These are phyloP conservation scores for Alternaria dauci DNA, from an alignment of 2,329 filamentous ascomycete genomes.

Conservation along the genomic window DNA sequence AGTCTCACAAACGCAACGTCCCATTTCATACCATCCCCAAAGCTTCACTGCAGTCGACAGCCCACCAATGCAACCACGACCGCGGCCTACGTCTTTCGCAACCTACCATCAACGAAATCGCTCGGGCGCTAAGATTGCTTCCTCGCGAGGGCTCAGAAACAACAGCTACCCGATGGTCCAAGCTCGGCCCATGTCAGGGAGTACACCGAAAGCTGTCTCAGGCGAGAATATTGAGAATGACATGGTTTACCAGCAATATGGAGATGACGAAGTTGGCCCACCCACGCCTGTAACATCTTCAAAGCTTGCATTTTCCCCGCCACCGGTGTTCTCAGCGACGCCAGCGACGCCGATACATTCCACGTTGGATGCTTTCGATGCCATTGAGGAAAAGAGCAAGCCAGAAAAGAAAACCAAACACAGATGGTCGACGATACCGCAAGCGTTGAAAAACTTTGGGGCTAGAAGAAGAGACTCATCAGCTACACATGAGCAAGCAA, in stretches of 20 bases:
- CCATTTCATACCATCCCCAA: conserved; percentile 26
- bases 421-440: conserved; percentile 38
- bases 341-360: conserved; percentile 23
- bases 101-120: conserved; percentile 35
- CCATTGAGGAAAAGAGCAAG: conserved; percentile 21
- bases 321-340: conserved; percentile 8
- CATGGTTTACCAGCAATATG: conserved; percentile 26
- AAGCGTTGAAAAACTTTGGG: conserved; percentile 31
- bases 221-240: conserved; percentile 38
- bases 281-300: conserved; percentile 25
- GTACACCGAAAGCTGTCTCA: conserved; percentile 26
- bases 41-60: conserved; percentile 28
- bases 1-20: conserved; percentile 15
- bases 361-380: conserved; percentile 14
- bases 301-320: conserved; percentile 17
- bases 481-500: conserved; percentile 21
- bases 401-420: conserved; percentile 32
- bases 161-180: conserved; percentile 36
- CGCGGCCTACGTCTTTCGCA: conserved; percentile 38
- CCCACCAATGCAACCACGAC: conserved; percentile 25
- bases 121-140: conserved; percentile 40
- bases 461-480: conserved; percentile 26
- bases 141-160: conserved; percentile 36
- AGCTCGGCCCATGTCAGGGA: conserved; percentile 32
- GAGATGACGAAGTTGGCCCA: conserved; percentile 28